Conservation (phyloP, 495 filamentous ascomycete species). For the Hypoxylon rickii region DNA sequence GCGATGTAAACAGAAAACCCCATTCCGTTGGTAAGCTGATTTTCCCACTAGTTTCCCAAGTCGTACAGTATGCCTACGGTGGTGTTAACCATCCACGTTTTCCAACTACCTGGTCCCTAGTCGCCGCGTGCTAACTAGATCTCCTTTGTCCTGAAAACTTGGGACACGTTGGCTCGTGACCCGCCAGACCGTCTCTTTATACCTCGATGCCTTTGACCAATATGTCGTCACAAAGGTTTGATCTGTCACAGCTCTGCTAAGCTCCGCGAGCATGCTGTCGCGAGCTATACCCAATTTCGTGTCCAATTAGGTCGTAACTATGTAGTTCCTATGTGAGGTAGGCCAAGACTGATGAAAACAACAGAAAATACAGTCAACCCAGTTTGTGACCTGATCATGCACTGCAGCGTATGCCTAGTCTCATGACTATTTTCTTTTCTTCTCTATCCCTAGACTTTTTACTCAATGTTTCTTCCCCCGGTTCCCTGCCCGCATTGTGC, state of each 20-base stretch:
- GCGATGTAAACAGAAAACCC: constrained; percentile 17
- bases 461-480: constrained; percentile 15
- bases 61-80: constrained; percentile 18
- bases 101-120: constrained; percentile 26
- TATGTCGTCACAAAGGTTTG: constrained; percentile 28
- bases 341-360: constrained; percentile 24
- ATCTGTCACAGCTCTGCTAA: constrained; percentile 12
- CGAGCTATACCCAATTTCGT: constrained; percentile 6
- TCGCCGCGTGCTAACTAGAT: constrained; percentile 15
- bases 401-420: constrained; percentile 22
- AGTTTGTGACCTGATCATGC: constrained; percentile 28
- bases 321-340: constrained; percentile 23
- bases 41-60: constrained; percentile 4
- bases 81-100: constrained; percentile 7
- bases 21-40: constrained; percentile 19
- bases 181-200: constrained; percentile 9
- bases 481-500: constrained; percentile 31
- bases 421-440: constrained; percentile 31
- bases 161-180: constrained; percentile 24
- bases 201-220: constrained; percentile 11
- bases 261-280: constrained; percentile 6
- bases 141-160: constrained; percentile 20
- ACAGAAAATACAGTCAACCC: constrained; percentile 8
- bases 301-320: not conserved
- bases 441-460: constrained; percentile 18